These are phyloP conservation scores for Rhizophagus sp. DNA, from an alignment of 192 early-diverging fungal genomes.

Conservation along the genomic window DNA sequence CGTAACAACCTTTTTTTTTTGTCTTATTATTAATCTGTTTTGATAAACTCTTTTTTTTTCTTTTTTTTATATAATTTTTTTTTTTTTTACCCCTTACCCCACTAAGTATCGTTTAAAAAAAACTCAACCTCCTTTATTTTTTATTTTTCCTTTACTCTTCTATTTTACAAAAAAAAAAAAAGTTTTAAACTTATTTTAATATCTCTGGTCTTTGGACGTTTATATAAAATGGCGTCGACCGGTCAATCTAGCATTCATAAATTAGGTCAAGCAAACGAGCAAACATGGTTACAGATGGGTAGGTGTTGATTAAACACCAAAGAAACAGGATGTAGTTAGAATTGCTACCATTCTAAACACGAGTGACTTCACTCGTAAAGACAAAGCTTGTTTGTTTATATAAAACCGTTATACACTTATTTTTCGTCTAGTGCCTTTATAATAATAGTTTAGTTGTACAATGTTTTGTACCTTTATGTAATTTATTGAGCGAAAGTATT, in stretches of 20 bases:
- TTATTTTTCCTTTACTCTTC: not conserved
- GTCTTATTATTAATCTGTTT: slow-evolving; percentile 13
- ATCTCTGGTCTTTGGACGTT: not conserved
- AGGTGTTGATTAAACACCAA: slow-evolving; percentile 10
- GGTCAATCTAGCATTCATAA: slow-evolving; percentile 43
- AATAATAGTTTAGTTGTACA: not conserved
- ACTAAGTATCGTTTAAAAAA: not conserved
- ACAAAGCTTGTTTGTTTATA: not conserved
- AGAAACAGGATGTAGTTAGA: not conserved
- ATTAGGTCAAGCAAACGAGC: slow-evolving; percentile 56
- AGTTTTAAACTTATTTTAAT: not conserved
- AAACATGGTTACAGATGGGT: slow-evolving; percentile 65
- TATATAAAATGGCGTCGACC: slow-evolving; percentile 20
- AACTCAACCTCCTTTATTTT: not conserved
- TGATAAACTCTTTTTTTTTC: not conserved
- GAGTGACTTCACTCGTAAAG: not conserved
- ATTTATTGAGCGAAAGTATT: not conserved
- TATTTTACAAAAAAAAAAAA: too few relatives aligned
- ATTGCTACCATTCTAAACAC: not conserved
- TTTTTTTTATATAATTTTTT: not conserved
- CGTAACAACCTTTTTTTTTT: slow-evolving; percentile 12
- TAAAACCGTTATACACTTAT: not conserved
- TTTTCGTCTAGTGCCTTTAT: not conserved
- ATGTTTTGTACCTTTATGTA: not conserved
- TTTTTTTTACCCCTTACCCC: not conserved